A percentile compares a stretch with the other conserved stretches of the same genome.
These are phyloP conservation scores for Cudoniella acicularis DNA, from an alignment of 495 filamentous ascomycete genomes.

Conservation along the genomic window DNA sequence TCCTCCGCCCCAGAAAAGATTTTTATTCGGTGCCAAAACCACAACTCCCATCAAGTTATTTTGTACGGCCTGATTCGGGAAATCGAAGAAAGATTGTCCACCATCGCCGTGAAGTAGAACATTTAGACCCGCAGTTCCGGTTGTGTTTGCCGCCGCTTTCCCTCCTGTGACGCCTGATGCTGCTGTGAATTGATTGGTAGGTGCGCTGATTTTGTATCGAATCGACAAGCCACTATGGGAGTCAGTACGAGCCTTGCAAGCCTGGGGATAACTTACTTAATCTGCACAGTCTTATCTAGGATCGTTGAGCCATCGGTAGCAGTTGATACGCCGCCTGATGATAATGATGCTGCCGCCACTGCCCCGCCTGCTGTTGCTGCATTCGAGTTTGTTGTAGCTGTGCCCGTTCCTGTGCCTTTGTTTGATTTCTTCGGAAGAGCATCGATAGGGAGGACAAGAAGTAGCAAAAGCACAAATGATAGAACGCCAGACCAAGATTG, in stretches of 20 bases:
- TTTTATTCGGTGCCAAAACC: conserved; percentile 43
- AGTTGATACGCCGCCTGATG: conserved; percentile 1
- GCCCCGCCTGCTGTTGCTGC: not conserved
- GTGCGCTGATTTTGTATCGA: conserved; percentile 44
- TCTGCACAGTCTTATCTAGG: conserved; percentile 40
- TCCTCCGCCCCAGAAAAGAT: conserved; percentile 50
- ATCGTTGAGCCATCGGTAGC: conserved; percentile 47
- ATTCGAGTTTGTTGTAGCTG: not conserved
- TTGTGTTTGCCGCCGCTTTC: conserved; percentile 23
- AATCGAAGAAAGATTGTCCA: conserved; percentile 54
- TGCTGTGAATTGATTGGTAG: conserved; percentile 40
- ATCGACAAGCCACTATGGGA: conserved; percentile 36
- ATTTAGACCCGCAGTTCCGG: conserved; percentile 39
- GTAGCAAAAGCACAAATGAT: conserved; percentile 8
- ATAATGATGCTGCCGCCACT: not conserved
- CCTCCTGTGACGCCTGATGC: conserved; percentile 36
- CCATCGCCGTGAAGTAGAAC: conserved; percentile 51
- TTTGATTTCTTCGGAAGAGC: conserved; percentile 12
- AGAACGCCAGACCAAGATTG: conserved; percentile 11
- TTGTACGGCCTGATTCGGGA: conserved; percentile 48
- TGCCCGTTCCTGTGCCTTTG: not conserved
- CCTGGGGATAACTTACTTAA: conserved; percentile 35
- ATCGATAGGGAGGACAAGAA: conserved; percentile 9
- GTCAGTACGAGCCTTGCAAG: conserved; percentile 4
- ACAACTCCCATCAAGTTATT: conserved; percentile 42